A percentile compares a stretch with the other conserved stretches of the same genome.
Evolutionary conservation across 176 grass and related monocot species (phyloP).

Genomic region (Oryza officinalis): DNA sequence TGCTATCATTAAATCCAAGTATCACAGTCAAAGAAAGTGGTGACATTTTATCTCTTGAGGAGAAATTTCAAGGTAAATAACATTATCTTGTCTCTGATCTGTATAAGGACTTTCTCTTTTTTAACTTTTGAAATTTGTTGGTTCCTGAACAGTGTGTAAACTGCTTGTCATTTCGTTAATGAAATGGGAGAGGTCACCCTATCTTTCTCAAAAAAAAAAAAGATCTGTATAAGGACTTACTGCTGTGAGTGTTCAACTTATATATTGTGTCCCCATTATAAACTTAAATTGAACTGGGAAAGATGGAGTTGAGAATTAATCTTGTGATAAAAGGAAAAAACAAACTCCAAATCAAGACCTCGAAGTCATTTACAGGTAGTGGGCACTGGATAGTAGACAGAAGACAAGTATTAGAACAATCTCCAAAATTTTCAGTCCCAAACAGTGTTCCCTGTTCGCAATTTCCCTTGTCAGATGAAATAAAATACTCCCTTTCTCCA

Average conservation of each 20-base stretch:
- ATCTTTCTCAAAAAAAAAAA: too few species aligned
- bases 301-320: not conserved
- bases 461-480: not conserved
- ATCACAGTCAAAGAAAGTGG: conserved; percentile 94
- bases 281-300: not conserved
- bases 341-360: not conserved
- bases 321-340: not conserved
- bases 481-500: not conserved
- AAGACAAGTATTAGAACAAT: not conserved
- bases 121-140: too few species aligned
- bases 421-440: not conserved
- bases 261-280: not conserved
- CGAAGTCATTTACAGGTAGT: not conserved
- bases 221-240: not conserved
- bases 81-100: not conserved
- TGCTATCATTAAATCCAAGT: conserved; percentile 87
- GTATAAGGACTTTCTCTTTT: not conserved
- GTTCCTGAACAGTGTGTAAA: too few species aligned
- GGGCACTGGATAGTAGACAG: too few species aligned
- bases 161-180: too few species aligned
- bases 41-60: conserved; percentile 94
- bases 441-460: not conserved
- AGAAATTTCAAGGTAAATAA: conserved; percentile 90
- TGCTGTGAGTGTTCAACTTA: not conserved
- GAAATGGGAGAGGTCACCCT: too few species aligned